A percentile compares a stretch with the other conserved stretches of the same genome.
Evolutionary conservation across 306 rosid species (phyloP).

Genomic region (Acmispon strigosus): DNA sequence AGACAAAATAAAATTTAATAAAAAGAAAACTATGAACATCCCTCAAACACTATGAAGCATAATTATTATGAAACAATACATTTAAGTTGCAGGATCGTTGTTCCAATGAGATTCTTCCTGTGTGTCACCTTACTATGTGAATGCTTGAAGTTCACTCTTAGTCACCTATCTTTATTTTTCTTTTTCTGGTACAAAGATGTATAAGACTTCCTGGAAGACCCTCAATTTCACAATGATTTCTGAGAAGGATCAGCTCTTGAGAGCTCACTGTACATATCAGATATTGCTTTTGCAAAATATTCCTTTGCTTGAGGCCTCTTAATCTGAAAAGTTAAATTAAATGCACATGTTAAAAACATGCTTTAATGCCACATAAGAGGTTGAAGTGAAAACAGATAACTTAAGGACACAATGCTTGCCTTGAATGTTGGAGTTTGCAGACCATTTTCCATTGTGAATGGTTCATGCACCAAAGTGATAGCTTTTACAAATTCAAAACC

Average conservation of each 20-base stretch:
- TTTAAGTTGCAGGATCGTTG: slow-evolving; percentile 4
- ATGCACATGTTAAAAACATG: neutral
- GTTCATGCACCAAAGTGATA: slow-evolving; percentile 65
- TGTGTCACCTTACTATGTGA: neutral
- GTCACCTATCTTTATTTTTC: neutral
- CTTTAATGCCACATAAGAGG: neutral
- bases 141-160: neutral
- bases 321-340: slow-evolving; percentile 42
- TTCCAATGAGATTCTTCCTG: slow-evolving; percentile 2
- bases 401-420: slow-evolving; percentile 44
- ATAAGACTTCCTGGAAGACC: neutral
- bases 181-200: neutral
- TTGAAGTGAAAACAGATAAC: neutral
- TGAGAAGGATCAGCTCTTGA: slow-evolving; percentile 41
- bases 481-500: slow-evolving; percentile 93
- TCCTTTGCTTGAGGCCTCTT: slow-evolving; percentile 95
- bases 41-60: neutral
- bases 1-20: neutral
- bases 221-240: slow-evolving; percentile 33
- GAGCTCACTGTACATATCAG: slow-evolving; percentile 76
- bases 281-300: slow-evolving; percentile 54
- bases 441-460: slow-evolving; percentile 80
- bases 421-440: slow-evolving; percentile 90
- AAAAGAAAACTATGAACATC: neutral
- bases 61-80: neutral